These are phyloP conservation scores for Kodamaea sagamina DNA, from an alignment of 805 yeast genomes.

Conservation along the genomic window DNA sequence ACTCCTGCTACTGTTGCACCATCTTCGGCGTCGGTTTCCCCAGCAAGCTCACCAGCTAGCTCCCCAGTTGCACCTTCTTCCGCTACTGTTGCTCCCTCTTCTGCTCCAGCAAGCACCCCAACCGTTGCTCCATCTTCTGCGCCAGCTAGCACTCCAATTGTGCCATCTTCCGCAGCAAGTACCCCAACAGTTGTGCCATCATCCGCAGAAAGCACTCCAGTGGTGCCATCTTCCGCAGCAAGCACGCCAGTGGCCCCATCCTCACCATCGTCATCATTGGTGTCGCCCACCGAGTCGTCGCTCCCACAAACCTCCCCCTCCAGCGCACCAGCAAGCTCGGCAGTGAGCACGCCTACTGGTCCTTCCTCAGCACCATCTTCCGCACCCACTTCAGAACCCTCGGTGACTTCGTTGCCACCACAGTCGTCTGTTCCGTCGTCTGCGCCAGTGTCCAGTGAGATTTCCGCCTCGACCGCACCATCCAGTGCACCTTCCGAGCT, in stretches of 20 bases:
- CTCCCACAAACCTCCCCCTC: not conserved
- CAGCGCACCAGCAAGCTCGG: not conserved
- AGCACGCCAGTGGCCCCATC: not conserved
- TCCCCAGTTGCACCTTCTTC: slow-evolving; percentile 10
- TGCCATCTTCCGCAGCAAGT: not conserved
- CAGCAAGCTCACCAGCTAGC: slow-evolving; percentile 6
- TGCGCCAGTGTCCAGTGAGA: too few relatives aligned
- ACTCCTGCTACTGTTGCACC: slow-evolving; percentile 9
- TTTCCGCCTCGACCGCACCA: too few relatives aligned
- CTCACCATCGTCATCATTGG: not conserved
- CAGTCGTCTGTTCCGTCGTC: not conserved
- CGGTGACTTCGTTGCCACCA: not conserved
- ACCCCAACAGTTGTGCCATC: slow-evolving; percentile 7
- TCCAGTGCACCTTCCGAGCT: too few relatives aligned
- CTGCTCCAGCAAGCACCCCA: slow-evolving; percentile 5
- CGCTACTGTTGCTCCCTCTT: not conserved
- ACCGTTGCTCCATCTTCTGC: not conserved
- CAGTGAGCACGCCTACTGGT: not conserved
- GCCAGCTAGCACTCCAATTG: not conserved
- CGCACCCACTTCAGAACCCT: not conserved
- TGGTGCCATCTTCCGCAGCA: not conserved
- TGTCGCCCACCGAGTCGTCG: not conserved
- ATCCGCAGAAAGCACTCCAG: not conserved
- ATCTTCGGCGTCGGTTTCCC: slow-evolving; percentile 1
- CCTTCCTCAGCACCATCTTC: slow-evolving; percentile 1